Evolutionary conservation across 371 early-diverging fungal species (phyloP), one percentile per base, ranked within the genome.

Genomic region (Quaeritorhiza haematococci): DNA sequence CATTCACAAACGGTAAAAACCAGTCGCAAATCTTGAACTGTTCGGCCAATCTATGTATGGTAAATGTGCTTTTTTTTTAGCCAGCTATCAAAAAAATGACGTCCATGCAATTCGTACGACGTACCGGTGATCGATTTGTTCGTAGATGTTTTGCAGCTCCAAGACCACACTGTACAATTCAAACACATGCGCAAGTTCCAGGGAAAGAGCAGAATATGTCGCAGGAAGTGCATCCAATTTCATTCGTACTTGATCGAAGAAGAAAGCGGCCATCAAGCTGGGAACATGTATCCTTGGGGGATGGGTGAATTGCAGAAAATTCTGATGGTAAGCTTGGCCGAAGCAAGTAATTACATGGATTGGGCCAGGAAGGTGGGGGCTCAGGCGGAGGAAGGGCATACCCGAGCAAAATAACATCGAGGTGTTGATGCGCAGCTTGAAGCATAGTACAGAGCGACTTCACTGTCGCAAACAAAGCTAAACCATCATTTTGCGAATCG

Each of bases 241-340:
- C 5, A 61, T 45, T 13, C 50, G 7, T 0, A 68, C 28, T 3
- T 27, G 49, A 6, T 67, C 65, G 28, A 60, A 63, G 41, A 66
- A 68, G 3, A 64, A 35, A 13, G 23, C 33, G 13, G 71, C 68
- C 19, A 64, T 72, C 2, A 75, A 56, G 6, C 68, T 57, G 0
- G 75, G 75, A 8, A 75, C 33, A 55, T 72, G 71, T 1, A 75
- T 47, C 33, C 53, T 23, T 6, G 68, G 61, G 44, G 8, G 49
- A 17, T 33, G 28, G n/a, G n/a, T n/a, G n/a, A n/a, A n/a, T n/a
- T n/a, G n/a, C n/a, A n/a, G n/a, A n/a, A n/a, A n/a, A n/a, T n/a
- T n/a, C n/a, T n/a, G n/a, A n/a, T n/a, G n/a, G n/a, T n/a, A n/a
- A n/a, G n/a, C n/a, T n/a, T n/a, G n/a, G n/a, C n/a, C n/a, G n/a